A percentile compares a stretch with the other conserved stretches of the same genome.
Evolutionary conservation across 306 rosid genomes (phyloP).

Genomic region (Erythrophleum fordii): DNA sequence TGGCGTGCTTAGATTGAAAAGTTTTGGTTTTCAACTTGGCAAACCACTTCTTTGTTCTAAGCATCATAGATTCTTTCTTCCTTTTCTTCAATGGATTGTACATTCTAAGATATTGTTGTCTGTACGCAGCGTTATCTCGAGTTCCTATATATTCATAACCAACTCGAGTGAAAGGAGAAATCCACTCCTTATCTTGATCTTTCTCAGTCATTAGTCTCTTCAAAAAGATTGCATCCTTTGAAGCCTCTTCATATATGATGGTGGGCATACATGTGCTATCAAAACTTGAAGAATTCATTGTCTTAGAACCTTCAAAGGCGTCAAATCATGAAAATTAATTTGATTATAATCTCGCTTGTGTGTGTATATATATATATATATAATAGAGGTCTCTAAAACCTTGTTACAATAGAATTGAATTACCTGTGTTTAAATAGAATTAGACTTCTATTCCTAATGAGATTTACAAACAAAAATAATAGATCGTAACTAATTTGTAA

Average conservation of each 20-base stretch:
- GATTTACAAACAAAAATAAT: no score
- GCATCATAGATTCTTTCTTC: background rate
- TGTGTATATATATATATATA: no score
- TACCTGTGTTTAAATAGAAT: no score
- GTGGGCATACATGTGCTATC: no score
- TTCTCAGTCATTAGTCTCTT: background rate
- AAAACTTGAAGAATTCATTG: background rate
- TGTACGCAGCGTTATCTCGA: background rate
- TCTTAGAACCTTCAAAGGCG: no score
- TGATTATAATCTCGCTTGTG: background rate
- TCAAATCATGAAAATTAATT: background rate
- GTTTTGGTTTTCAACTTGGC: background rate
- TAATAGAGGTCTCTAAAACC: no score
- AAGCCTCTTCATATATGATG: background rate
- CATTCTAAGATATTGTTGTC: background rate
- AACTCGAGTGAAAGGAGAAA: background rate
- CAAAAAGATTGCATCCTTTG: background rate
- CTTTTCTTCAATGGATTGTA: background rate
- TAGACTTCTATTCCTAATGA: no score
- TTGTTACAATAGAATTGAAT: no score
- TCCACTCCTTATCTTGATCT: background rate
- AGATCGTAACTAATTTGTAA: no score
- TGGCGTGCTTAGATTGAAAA: no score
- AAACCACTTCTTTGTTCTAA: background rate
- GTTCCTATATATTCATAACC: background rate